Evolutionary conservation across 768 basidiomycete genomes (phyloP).

Genomic region (Tylopilus plumbeoviolaceoides): DNA sequence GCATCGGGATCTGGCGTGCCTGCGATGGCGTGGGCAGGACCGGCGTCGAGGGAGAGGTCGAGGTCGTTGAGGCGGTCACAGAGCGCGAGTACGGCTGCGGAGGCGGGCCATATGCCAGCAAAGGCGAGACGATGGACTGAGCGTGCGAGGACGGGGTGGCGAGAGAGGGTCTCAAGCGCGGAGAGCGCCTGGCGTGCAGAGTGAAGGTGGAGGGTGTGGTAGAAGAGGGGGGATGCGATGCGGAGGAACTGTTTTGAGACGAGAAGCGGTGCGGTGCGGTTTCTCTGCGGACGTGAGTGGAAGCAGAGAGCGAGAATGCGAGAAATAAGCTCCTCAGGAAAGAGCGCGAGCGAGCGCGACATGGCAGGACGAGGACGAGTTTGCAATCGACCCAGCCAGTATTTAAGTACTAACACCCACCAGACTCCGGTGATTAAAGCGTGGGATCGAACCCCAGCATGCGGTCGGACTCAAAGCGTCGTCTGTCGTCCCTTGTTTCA

Average conservation of each 20-base stretch:
- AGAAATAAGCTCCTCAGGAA: slow-evolving; percentile 44
- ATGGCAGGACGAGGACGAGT: slow-evolving; percentile 6
- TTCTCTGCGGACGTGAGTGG: slow-evolving; percentile 19
- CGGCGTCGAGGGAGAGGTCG: slow-evolving; percentile 33
- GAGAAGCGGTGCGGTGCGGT: slow-evolving; percentile 42
- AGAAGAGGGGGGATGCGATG: slow-evolving; percentile 55
- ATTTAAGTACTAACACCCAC: too few relatives aligned
- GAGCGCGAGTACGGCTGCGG: slow-evolving; percentile 35
- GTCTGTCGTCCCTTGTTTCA: too few relatives aligned
- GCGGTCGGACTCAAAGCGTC: too few relatives aligned
- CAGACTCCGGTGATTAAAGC: too few relatives aligned
- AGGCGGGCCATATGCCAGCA: slow-evolving; percentile 38
- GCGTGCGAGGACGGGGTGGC: slow-evolving; percentile 35
- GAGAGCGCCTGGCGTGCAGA: slow-evolving; percentile 36
- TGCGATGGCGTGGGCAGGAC: neutral
- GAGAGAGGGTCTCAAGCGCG: slow-evolving; percentile 36
- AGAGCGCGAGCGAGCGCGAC: slow-evolving; percentile 23
- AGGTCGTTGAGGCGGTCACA: slow-evolving; percentile 36
- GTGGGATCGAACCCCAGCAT: too few relatives aligned
- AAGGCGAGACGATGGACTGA: slow-evolving; percentile 42
- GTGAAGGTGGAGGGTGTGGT: slow-evolving; percentile 46
- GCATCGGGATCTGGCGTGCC: slow-evolving; percentile 15
- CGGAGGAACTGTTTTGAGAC: slow-evolving; percentile 51
- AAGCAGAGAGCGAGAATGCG: slow-evolving; percentile 38
- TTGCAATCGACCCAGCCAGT: neutral